Evolutionary conservation across 441 rosid genomes (phyloP).

Genomic region (Croton laevigatus): DNA sequence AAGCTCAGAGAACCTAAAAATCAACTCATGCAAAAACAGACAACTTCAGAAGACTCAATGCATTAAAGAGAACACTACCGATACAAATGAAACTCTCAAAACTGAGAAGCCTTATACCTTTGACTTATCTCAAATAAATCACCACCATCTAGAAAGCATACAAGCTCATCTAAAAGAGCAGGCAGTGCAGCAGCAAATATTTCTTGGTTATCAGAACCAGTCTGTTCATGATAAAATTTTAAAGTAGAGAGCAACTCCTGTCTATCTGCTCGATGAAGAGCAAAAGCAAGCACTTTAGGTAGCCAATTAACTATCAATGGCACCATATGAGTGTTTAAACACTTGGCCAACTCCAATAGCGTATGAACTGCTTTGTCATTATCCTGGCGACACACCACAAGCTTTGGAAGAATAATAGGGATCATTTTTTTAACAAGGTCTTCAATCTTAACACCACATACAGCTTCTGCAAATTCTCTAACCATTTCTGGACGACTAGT

Average conservation of each 20-base stretch:
- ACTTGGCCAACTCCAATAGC: conserved; percentile 72
- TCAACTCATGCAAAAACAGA: background rate
- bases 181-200: conserved; percentile 96
- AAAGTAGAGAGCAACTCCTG: conserved; percentile 66
- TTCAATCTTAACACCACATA: conserved; percentile 66
- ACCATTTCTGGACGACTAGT: conserved; percentile 65
- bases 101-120: conserved; percentile 50
- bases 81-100: background rate
- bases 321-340: conserved; percentile 65
- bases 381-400: conserved; percentile 74
- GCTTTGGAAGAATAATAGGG: conserved; percentile 92
- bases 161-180: conserved; percentile 91
- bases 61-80: no score
- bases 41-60: no score
- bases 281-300: conserved; percentile 95
- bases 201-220: conserved; percentile 88
- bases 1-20: background rate
- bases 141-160: conserved; percentile 83
- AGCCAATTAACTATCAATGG: conserved; percentile 85
- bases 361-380: conserved; percentile 60
- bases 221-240: conserved; percentile 79
- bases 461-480: conserved; percentile 94
- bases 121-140: conserved; percentile 68
- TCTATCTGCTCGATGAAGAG: conserved; percentile 73
- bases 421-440: conserved; percentile 80